Base-by-base conservation (phyloP, 768 basidiomycete genomes). In the Chlorophyllum brunneum region DNA sequence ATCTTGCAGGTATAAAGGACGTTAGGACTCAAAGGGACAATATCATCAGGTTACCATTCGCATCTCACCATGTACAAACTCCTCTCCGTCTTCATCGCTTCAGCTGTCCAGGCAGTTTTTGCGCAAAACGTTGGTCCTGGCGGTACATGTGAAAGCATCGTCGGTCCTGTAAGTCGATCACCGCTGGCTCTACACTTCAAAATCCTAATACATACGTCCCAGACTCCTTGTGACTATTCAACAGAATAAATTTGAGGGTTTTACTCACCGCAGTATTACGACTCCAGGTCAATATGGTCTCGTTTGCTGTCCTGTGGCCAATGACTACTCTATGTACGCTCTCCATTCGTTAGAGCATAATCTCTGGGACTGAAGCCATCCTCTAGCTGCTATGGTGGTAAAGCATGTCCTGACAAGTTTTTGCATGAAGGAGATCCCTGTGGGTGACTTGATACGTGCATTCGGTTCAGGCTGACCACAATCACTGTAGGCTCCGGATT, bases 221-320 rank as follows among this genome's bases (percentile, higher is more conserved):
- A 7, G 13, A 18, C 20, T 30, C 27, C 27, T 9, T 15, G 34
- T 36, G 16, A 11, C 15, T 6, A 8, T 36, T 15, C 13, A 13
- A 5, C 11, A 2, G 16, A 36, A n/a, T n/a, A n/a, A n/a, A n/a
- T n/a, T n/a, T n/a, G n/a, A n/a, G n/a, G n/a, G n/a, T n/a, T n/a
- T n/a, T n/a, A n/a, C n/a, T n/a, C n/a, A n/a, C n/a, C n/a, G n/a
- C n/a, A n/a, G n/a, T n/a, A n/a, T n/a, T n/a, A n/a, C n/a, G n/a
- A n/a, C n/a, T n/a, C n/a, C n/a, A n/a, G n/a, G n/a, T n/a, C n/a
- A n/a, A n/a, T n/a, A n/a, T n/a, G n/a, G n/a, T n/a, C n/a, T n/a
- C n/a, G n/a, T n/a, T 13, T 63, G 62, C 45, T 61, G 60, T 50
- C 26, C 38, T 20, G 56, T 58, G 18, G 24, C 40, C 23, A 51